These are phyloP conservation scores for Phoma herbarum DNA, from an alignment of 2,329 filamentous ascomycete species.

Conservation along the genomic window DNA sequence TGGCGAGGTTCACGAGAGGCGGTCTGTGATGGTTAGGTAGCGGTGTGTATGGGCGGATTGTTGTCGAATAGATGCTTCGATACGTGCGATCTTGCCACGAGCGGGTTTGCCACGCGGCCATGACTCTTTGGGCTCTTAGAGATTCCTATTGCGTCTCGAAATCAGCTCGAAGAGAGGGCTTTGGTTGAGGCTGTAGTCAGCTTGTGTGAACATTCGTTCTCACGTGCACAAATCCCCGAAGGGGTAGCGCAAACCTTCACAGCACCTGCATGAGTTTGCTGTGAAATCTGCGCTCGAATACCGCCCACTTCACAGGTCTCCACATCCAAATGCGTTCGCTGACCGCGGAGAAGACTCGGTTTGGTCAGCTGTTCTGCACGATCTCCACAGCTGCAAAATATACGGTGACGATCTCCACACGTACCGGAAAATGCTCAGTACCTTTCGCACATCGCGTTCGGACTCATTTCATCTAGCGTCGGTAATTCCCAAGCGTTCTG, in stretches of 20 bases:
- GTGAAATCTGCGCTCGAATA: neutral
- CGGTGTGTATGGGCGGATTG: constrained; percentile 17
- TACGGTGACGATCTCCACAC: constrained; percentile 20
- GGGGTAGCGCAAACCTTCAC: constrained; percentile 6
- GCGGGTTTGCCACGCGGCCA: neutral
- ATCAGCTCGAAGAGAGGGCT: neutral
- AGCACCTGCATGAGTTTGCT: constrained; percentile 14
- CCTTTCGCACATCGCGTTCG: constrained; percentile 9
- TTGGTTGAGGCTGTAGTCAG: neutral
- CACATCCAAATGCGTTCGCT: neutral
- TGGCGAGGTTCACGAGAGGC: constrained; percentile 22
- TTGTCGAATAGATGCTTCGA: constrained; percentile 9
- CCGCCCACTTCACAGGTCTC: neutral
- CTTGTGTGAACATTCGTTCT: constrained; percentile 19
- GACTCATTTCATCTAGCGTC: constrained; percentile 10
- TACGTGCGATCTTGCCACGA: neutral
- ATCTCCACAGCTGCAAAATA: constrained; percentile 6
- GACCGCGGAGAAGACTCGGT: constrained; percentile 2
- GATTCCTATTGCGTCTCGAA: neutral
- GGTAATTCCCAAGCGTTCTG: constrained; percentile 2
- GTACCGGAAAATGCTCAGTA: constrained; percentile 18
- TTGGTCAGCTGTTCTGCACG: constrained; percentile 11
- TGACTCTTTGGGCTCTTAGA: neutral
- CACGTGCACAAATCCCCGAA: constrained; percentile 10
- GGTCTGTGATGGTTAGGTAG: constrained; percentile 16